phyloP scores from a whole-genome alignment of 202 grass and related monocot species.

The Sporobolus alterniflorus region DNA sequence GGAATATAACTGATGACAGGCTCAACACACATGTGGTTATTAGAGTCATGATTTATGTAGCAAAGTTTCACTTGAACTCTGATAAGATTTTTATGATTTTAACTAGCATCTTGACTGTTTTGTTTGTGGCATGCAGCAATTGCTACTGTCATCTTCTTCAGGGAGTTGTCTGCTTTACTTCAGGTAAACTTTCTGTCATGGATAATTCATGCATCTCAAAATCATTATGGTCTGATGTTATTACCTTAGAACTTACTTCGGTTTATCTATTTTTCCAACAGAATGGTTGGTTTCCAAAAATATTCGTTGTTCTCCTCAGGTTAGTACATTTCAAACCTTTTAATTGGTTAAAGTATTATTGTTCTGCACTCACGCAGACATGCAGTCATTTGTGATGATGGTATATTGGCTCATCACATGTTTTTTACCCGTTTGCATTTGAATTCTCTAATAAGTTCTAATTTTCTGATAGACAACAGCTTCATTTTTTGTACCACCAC shows the following conservation, averaged over 20 bases:
- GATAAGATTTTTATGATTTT: slow-evolving; percentile 19
- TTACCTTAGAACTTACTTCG: background rate
- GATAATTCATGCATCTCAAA: background rate
- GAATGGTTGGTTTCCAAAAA: slow-evolving; percentile 57
- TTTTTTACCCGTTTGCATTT: too few species aligned
- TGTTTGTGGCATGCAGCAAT: slow-evolving; percentile 61
- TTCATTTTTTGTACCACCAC: slow-evolving; percentile 5
- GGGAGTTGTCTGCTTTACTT: slow-evolving; percentile 46
- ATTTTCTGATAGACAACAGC: background rate
- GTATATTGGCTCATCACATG: slow-evolving; percentile 10
- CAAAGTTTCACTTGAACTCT: background rate
- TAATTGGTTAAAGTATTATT: slow-evolving; percentile 3
- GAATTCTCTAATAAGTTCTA: too few species aligned
- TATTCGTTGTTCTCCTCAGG: slow-evolving; percentile 65
- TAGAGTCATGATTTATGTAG: background rate
- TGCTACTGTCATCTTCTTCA: slow-evolving; percentile 62
- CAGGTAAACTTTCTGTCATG: slow-evolving; percentile 44
- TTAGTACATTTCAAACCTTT: slow-evolving; percentile 13
- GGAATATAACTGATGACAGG: background rate
- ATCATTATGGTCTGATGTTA: background rate
- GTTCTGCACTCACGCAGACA: slow-evolving; percentile 13
- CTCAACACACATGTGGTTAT: background rate
- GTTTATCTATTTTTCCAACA: slow-evolving; percentile 27
- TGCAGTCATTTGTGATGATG: background rate
- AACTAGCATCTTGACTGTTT: slow-evolving; percentile 25